These are phyloP conservation scores for Chondrus crispus DNA, from an alignment of 23 red algal species.

Conservation along the genomic window DNA sequence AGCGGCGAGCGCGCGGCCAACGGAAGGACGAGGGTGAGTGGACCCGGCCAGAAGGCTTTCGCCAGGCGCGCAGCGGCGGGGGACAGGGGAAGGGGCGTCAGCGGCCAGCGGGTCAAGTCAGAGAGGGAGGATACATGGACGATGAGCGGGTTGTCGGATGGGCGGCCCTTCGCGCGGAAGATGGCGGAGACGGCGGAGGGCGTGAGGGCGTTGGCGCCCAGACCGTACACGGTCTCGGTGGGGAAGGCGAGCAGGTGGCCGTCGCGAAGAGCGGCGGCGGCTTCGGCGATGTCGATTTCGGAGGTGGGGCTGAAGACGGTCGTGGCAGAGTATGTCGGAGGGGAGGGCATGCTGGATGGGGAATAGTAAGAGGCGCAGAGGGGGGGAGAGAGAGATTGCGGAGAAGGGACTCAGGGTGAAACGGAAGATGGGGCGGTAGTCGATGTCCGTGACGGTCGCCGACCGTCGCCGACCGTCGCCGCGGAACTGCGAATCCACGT, in stretches of 20 bases:
- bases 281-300: conserved; percentile 68
- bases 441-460: too few relatives aligned
- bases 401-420: too few relatives aligned
- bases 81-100: conserved; percentile 57
- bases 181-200: conserved; percentile 54
- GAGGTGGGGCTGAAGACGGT: conserved; percentile 39
- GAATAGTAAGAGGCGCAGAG: too few relatives aligned
- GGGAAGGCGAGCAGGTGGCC: conserved; percentile 81
- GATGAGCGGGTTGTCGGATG: conserved; percentile 88
- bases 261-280: conserved; percentile 49
- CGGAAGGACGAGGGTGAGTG: conserved; percentile 75
- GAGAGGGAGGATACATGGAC: conserved; percentile 66
- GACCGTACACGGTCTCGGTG: conserved; percentile 92
- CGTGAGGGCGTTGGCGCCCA: conserved; percentile 79
- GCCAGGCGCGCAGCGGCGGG: conserved; percentile 52
- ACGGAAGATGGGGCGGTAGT: too few relatives aligned
- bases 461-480: too few relatives aligned
- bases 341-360: neutral
- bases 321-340: neutral
- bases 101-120: neutral
- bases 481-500: too few relatives aligned
- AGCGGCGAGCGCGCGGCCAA: conserved; percentile 1
- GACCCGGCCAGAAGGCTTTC: conserved; percentile 84
- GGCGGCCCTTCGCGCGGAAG: conserved; percentile 75
- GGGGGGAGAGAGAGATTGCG: too few relatives aligned